Percentiles rank a stretch among this genome's conserved stretches.
These are phyloP conservation scores for Diaporthe ampelina DNA, from an alignment of 2,329 filamentous ascomycete genomes.

Conservation along the genomic window DNA sequence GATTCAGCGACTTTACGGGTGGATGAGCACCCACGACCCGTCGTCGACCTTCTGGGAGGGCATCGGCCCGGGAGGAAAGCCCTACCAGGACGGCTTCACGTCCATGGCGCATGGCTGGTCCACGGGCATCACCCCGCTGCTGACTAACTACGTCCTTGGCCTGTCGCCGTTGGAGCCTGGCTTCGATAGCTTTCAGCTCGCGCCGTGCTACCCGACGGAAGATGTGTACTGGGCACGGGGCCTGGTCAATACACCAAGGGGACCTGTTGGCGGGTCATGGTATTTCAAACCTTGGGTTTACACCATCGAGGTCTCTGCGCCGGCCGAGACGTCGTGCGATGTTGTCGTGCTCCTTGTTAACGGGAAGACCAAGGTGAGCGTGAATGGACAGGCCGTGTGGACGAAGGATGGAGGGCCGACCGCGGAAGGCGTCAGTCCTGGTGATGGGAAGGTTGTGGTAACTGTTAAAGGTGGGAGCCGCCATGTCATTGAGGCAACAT, in stretches of 20 bases:
- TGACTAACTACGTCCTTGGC: slow-evolving; percentile 62
- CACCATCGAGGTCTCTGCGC: slow-evolving; percentile 39
- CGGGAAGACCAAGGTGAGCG: slow-evolving; percentile 36
- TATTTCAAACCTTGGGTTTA: slow-evolving; percentile 21
- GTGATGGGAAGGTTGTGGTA: slow-evolving; percentile 26
- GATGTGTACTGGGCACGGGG: slow-evolving; percentile 58
- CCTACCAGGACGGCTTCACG: slow-evolving; percentile 62
- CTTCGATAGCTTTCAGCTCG: slow-evolving; percentile 57
- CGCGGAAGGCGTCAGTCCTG: neutral
- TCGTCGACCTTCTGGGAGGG: slow-evolving; percentile 66
- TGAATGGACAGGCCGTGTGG: slow-evolving; percentile 45
- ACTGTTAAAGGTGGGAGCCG: slow-evolving; percentile 4
- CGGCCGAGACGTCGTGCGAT: slow-evolving; percentile 49
- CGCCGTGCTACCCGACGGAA: slow-evolving; percentile 51
- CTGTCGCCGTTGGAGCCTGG: slow-evolving; percentile 60
- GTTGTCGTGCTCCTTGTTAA: slow-evolving; percentile 46
- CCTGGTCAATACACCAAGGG: slow-evolving; percentile 56
- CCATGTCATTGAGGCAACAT: slow-evolving; percentile 14
- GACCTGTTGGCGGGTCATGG: slow-evolving; percentile 56
- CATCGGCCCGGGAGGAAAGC: slow-evolving; percentile 57
- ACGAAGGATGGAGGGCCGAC: neutral
- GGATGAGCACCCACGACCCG: slow-evolving; percentile 63
- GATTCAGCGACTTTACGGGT: slow-evolving; percentile 62
- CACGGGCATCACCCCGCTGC: slow-evolving; percentile 62
- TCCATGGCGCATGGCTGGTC: slow-evolving; percentile 66